Evolutionary conservation across 306 rosid species (phyloP).

Genomic region (Glycine soja): DNA sequence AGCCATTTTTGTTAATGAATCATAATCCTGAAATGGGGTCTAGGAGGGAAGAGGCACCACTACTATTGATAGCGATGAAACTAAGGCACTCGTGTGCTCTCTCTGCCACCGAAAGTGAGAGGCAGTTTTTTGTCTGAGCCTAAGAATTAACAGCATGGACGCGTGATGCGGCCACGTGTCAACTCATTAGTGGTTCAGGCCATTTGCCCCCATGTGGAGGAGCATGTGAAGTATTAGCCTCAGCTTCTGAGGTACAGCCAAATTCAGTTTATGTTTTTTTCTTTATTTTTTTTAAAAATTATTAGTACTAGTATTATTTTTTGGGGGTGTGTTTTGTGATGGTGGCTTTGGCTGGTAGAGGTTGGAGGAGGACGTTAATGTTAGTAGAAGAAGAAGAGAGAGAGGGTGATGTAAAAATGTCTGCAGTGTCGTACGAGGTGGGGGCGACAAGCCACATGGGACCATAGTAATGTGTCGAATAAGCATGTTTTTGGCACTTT

Average conservation of each 20-base stretch:
- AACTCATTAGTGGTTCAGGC: neutral
- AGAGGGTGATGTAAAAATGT: slow-evolving; percentile 36
- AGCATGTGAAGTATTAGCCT: slow-evolving; percentile 34
- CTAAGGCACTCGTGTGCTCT: slow-evolving; percentile 63
- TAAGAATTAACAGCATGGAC: neutral
- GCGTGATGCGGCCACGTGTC: slow-evolving; percentile 10
- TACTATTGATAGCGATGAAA: slow-evolving; percentile 63
- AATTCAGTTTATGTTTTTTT: slow-evolving; percentile 2
- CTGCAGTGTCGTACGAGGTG: slow-evolving; percentile 31
- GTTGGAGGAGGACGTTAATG: neutral
- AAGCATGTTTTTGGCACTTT: slow-evolving; percentile 55
- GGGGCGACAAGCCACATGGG: slow-evolving; percentile 74
- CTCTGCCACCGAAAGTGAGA: slow-evolving; percentile 55
- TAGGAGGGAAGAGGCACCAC: slow-evolving; percentile 22
- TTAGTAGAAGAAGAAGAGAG: neutral
- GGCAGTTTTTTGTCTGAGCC: slow-evolving; percentile 42
- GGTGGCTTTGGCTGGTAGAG: neutral
- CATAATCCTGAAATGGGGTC: slow-evolving; percentile 25
- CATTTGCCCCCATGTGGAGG: slow-evolving; percentile 41
- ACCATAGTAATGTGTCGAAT: slow-evolving; percentile 40
- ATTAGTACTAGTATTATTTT: neutral
- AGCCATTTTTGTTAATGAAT: slow-evolving; percentile 15
- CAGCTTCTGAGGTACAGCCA: neutral
- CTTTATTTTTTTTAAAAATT: neutral
- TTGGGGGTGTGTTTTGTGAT: neutral